Evolutionary conservation across 2,329 filamentous ascomycete species (phyloP), one percentile per base, ranked within the genome.

Genomic region (Sporothrix phasma): DNA sequence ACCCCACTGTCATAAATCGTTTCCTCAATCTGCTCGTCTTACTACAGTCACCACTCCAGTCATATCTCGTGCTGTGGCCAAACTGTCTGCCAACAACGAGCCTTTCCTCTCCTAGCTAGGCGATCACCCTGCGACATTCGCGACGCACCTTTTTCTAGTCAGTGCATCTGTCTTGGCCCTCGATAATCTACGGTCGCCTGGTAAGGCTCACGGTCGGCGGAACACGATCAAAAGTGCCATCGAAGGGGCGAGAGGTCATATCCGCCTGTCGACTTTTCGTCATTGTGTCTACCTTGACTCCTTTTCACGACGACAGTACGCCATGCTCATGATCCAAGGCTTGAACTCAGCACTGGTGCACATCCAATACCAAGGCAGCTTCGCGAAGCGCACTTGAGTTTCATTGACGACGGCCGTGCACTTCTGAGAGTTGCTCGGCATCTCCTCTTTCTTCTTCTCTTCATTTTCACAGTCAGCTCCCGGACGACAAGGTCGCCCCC

Each of bases 301-400:
- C 58, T 41, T 59, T 65, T 64, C 56, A 47, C 64, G 63, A 46
- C 66, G 64, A 72, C 67, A 71, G 24, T 43, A 76, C 76, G 81
- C 76, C 71, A 82, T 82, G 80, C 80, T 82, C 70, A 81, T 82
- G 80, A 81, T 79, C 72, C 76, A 78, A 75, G 74, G 75, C 66
- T 74, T 76, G 72, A 74, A 76, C 71, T 74, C 76, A 74, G 76
- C 77, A 77, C 71, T 77, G 71, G 72, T 72, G 73, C 15, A 58
- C 34, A 34, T 41, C 54, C 47, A 62, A 62, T n/a, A 45, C 22
- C 46, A 39, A 39, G 46, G 31, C 45, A 62, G 59, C 49, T 54
- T 46, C n/a, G n/a, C 61, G 29, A 39, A 31, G 49, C 37, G 29
- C 29, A 19, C 49, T 39, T 54, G 51, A 56, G 56, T 49, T n/a